A percentile compares a stretch with the other conserved stretches of the same genome.
phyloP scores from a whole-genome alignment of 805 yeast genomes.

The Candida schatavii region DNA sequence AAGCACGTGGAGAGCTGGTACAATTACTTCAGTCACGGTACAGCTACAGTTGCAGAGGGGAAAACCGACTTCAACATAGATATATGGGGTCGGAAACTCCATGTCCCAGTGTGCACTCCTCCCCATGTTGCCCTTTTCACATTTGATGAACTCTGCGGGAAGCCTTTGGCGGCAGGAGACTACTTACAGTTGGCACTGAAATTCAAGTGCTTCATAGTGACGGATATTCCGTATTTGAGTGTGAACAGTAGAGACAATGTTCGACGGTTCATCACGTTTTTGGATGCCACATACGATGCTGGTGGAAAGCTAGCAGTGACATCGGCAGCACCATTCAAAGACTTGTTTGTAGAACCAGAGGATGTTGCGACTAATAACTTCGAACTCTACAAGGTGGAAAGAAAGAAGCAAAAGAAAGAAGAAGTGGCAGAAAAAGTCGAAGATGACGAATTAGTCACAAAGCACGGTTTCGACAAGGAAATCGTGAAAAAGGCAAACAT shows the following conservation, averaged over 20 bases:
- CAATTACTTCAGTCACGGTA: constrained; percentile 53
- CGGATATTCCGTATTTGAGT: constrained; percentile 88
- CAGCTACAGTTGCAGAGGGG: not conserved
- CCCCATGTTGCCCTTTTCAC: constrained; percentile 87
- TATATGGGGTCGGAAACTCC: constrained; percentile 87
- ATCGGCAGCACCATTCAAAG: constrained; percentile 79
- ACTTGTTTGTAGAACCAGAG: constrained; percentile 83
- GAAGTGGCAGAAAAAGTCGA: constrained; percentile 39
- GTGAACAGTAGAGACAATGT: constrained; percentile 77
- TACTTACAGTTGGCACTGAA: constrained; percentile 77
- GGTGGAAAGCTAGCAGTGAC: constrained; percentile 88
- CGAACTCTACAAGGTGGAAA: constrained; percentile 38
- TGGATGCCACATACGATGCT: constrained; percentile 94
- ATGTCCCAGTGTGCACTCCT: constrained; percentile 73
- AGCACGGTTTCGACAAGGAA: constrained; percentile 73
- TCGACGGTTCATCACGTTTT: constrained; percentile 87
- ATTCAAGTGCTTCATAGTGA: constrained; percentile 77
- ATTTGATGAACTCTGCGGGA: constrained; percentile 82
- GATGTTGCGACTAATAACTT: constrained; percentile 48
- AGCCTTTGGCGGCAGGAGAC: constrained; percentile 90
- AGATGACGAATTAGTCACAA: constrained; percentile 61
- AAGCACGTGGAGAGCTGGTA: constrained; percentile 79
- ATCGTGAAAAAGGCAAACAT: constrained; percentile 68
- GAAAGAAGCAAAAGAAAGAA: constrained; percentile 30
- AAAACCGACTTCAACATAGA: constrained; percentile 28